A percentile compares a stretch with the other conserved stretches of the same genome.
Conservation (phyloP, 2,329 filamentous ascomycete species). For the Xylaria multiplex region DNA sequence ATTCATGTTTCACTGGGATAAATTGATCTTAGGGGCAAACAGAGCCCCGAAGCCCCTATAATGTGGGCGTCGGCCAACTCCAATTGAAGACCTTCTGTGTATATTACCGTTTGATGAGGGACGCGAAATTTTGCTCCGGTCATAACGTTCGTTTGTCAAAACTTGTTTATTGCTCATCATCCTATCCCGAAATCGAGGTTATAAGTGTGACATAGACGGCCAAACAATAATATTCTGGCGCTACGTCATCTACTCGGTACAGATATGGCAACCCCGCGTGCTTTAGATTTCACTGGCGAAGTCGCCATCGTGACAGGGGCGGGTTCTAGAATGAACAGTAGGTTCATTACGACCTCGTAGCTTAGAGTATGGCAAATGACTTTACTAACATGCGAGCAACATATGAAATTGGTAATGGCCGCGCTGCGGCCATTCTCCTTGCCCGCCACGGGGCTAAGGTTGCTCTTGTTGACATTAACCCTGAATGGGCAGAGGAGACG, state of each 20-base stretch:
- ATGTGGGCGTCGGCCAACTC: neutral
- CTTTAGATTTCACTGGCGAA: constrained; percentile 46
- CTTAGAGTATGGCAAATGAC: neutral
- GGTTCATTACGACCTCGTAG: neutral
- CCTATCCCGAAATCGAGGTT: neutral
- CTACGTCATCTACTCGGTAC: neutral
- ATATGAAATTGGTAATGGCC: constrained; percentile 39
- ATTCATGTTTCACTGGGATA: neutral
- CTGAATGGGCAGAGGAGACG: constrained; percentile 44
- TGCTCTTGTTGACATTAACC: constrained; percentile 43
- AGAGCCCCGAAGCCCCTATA: neutral
- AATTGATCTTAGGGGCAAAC: neutral
- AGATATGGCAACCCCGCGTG: constrained; percentile 33
- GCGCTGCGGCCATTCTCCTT: constrained; percentile 46
- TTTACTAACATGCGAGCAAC: neutral
- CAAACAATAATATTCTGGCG: neutral
- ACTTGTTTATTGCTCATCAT: neutral
- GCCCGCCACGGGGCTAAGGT: constrained; percentile 46
- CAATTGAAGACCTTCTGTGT: neutral
- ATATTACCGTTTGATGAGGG: no score
- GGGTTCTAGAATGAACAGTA: constrained; percentile 45
- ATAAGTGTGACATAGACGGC: neutral
- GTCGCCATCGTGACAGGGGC: constrained; percentile 50
- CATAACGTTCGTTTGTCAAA: neutral
- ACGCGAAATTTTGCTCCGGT: neutral